Percentiles rank a stretch among this genome's conserved stretches.
Conservation (phyloP, 2,329 filamentous ascomycete species). For the Botrytis sinoallii region DNA sequence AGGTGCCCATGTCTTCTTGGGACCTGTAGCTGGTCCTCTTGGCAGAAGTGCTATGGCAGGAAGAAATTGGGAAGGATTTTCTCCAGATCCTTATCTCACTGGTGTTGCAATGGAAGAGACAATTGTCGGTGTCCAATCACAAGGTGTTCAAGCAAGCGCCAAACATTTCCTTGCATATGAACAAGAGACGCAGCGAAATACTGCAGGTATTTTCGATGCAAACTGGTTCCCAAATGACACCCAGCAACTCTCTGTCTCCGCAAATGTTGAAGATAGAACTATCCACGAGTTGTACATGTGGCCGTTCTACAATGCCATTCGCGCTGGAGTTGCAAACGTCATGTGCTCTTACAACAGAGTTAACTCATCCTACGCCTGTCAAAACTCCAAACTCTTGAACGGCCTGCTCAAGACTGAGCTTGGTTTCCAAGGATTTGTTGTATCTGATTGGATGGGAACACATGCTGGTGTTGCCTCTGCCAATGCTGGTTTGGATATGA, state of each 20-base stretch:
- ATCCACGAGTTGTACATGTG: constrained; percentile 77
- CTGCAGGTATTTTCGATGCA: background rate
- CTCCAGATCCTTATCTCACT: constrained; percentile 38
- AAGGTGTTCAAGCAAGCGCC: constrained; percentile 39
- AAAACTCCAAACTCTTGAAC: constrained; percentile 49
- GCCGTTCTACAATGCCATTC: constrained; percentile 79
- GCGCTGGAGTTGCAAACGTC: constrained; percentile 71
- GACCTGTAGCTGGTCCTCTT: constrained; percentile 46
- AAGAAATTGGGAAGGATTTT: constrained; percentile 40
- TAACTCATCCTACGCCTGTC: constrained; percentile 50
- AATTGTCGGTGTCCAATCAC: constrained; percentile 38
- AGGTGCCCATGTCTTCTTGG: constrained; percentile 70
- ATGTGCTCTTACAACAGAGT: constrained; percentile 60
- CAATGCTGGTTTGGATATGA: constrained; percentile 63
- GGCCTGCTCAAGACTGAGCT: constrained; percentile 50
- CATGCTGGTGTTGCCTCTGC: constrained; percentile 56
- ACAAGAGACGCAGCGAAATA: constrained; percentile 45
- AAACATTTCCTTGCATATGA: constrained; percentile 49
- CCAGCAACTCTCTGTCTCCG: constrained; percentile 55
- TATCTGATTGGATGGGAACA: constrained; percentile 67
- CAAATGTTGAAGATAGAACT: constrained; percentile 66
- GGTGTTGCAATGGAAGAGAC: constrained; percentile 38
- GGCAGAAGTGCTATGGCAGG: constrained; percentile 48
- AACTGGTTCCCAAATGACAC: constrained; percentile 14
- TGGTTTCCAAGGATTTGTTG: constrained; percentile 53